phyloP scores from a whole-genome alignment of 2,329 filamentous ascomycete genomes.

The Pestalotiopsis sp. region DNA sequence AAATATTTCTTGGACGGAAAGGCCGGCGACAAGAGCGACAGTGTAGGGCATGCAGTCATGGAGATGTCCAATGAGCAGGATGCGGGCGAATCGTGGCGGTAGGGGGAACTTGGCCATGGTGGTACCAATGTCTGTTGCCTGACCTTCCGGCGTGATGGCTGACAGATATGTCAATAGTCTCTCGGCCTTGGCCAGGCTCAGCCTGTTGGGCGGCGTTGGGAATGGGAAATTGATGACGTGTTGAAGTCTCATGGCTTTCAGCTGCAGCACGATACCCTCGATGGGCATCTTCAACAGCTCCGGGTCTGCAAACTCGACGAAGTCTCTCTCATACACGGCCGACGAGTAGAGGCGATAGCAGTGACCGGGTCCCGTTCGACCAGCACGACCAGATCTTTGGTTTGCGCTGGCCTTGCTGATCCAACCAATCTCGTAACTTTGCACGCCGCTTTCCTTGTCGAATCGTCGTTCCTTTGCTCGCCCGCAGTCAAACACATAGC shows the following conservation, averaged over 20 bases:
- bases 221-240: constrained; percentile 95
- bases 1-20: constrained; percentile 89
- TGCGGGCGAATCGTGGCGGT: constrained; percentile 87
- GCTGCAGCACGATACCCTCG: constrained; percentile 87
- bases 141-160: constrained; percentile 71
- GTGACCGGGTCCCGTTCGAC: constrained; percentile 92
- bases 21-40: constrained; percentile 82
- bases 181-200: constrained; percentile 80
- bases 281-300: constrained; percentile 91
- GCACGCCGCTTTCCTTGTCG: constrained; percentile 84
- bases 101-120: constrained; percentile 89
- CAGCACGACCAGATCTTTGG: constrained; percentile 90
- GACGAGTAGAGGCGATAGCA: constrained; percentile 95
- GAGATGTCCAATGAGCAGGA: constrained; percentile 84
- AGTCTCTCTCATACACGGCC: constrained; percentile 89
- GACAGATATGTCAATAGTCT: constrained; percentile 84
- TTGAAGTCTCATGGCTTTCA: constrained; percentile 92
- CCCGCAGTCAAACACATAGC: constrained; percentile 95
- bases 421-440: constrained; percentile 94
- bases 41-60: constrained; percentile 84
- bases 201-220: constrained; percentile 81
- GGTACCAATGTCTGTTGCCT: constrained; percentile 77
- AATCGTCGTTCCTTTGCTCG: constrained; percentile 91
- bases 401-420: constrained; percentile 96
- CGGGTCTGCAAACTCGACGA: constrained; percentile 81